Conservation (phyloP, 495 filamentous ascomycete species). For the Aspergillus conjunctus region DNA sequence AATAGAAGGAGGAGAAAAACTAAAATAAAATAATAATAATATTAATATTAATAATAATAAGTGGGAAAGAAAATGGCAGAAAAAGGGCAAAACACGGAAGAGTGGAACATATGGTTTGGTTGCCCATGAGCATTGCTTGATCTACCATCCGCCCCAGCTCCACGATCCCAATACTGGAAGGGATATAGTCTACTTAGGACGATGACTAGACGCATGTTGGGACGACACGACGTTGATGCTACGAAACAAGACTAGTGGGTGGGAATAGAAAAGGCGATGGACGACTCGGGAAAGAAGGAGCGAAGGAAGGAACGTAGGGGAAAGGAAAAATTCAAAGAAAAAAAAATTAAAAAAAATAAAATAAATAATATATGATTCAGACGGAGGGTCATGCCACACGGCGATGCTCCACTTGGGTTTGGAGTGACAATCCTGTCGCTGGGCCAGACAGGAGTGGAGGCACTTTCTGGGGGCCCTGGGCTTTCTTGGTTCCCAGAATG, state of each 20-base stretch:
- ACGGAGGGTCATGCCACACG: slow-evolving; percentile 27
- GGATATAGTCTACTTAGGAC: slow-evolving; percentile 15
- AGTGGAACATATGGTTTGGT: slow-evolving; percentile 16
- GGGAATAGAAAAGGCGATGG: slow-evolving; percentile 24
- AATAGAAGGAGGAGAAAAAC: slow-evolving; percentile 13
- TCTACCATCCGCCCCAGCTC: slow-evolving; percentile 45
- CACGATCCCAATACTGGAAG: slow-evolving; percentile 38
- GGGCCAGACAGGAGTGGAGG: background rate
- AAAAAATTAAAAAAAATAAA: slow-evolving; percentile 10
- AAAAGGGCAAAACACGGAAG: slow-evolving; percentile 14
- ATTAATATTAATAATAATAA: slow-evolving; percentile 8
- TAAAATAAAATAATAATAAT: slow-evolving; percentile 17
- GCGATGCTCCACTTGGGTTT: slow-evolving; percentile 22
- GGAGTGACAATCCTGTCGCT: slow-evolving; percentile 19
- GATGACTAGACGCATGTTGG: slow-evolving; percentile 33
- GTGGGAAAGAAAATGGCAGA: slow-evolving; percentile 22
- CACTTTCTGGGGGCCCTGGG: slow-evolving; percentile 1
- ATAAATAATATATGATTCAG: slow-evolving; percentile 34
- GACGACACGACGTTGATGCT: slow-evolving; percentile 51
- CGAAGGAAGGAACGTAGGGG: slow-evolving; percentile 13
- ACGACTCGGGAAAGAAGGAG: slow-evolving; percentile 23
- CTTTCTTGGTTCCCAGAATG: slow-evolving; percentile 10
- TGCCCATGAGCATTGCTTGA: slow-evolving; percentile 27
- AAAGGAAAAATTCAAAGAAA: slow-evolving; percentile 2
- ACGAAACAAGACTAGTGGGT: slow-evolving; percentile 40